Evolutionary conservation across 768 basidiomycete species (phyloP), one percentile per base, ranked within the genome.

Genomic region (Tricholoma sp.): DNA sequence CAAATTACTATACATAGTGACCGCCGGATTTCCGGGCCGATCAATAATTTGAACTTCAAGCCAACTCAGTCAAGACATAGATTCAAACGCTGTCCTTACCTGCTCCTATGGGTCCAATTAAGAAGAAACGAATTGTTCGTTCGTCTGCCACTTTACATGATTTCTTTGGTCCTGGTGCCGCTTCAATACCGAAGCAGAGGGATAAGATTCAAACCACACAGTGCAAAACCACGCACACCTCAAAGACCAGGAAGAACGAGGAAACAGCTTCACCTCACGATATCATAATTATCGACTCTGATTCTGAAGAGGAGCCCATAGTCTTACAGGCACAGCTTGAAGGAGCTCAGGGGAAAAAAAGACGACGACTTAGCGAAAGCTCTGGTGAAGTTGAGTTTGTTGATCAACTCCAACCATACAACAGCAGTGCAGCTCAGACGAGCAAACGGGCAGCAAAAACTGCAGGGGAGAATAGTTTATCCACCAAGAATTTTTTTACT

Each of bases 271-370:
- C 53, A 9, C 54, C 57, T 32, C 52, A 66, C 59, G 79, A 85
- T 59, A 63, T 85, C 59, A 85, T 86, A 48, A 68, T 85, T 55
- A 80, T 88, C 54, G 84, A 86, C 64, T 85, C 84, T 17, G 85
- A 85, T 61, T 78, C 78, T 52, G 84, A 85, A 28, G 63, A 58
- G 36, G 57, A 57, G 32, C 52, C 48, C 24, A 17, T 7, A n/a
- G 57, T 34, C 29, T 49, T 59, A 52, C 51, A 55, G 33, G 50
- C 61, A 31, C 58, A 57, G 4, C 24, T 24, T 24, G 24, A 24
- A 41, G 44, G 41, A 17, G 41, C 53, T 36, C 52, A 31, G 15
- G 56, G 50, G 9, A 57, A 52, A 17, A 63, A 59, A 57, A 68
- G 61, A 53, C 66, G 66, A 4, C 65, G 60, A 54, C 48, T 53